These are phyloP conservation scores for Monilinia vaccinii-corymbosi DNA, from an alignment of 2,329 filamentous ascomycete genomes.

Conservation along the genomic window DNA sequence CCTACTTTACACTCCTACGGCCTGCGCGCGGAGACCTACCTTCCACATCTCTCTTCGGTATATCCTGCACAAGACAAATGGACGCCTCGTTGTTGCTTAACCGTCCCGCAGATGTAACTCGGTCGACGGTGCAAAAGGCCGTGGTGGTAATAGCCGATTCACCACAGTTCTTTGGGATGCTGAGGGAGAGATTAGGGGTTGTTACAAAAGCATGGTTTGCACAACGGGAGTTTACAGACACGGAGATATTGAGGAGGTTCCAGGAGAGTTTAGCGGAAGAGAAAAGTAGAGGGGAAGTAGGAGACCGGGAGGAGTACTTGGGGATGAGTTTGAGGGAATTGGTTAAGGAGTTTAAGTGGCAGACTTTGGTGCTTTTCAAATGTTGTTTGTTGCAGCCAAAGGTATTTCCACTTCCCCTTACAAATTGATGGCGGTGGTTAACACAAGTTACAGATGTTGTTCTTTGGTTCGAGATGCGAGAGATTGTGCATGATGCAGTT, in stretches of 20 bases:
- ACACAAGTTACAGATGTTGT: conserved; percentile 67
- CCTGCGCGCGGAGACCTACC: conserved; percentile 45
- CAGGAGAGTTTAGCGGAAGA: conserved; percentile 76
- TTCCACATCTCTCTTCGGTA: conserved; percentile 83
- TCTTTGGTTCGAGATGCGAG: conserved; percentile 96
- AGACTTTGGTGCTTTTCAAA: conserved; percentile 90
- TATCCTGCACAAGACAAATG: conserved; percentile 88
- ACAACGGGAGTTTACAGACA: conserved; percentile 84
- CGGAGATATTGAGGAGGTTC: conserved; percentile 82
- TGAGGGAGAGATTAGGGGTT: conserved; percentile 80
- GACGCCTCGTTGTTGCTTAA: conserved; percentile 69
- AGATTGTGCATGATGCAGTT: conserved; percentile 97
- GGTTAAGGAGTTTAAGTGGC: conserved; percentile 88
- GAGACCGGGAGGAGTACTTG: conserved; percentile 78
- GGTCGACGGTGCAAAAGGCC: conserved; percentile 95
- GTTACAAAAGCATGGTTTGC: conserved; percentile 96
- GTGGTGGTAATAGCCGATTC: conserved; percentile 91
- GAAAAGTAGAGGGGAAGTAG: conserved; percentile 52
- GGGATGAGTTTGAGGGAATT: conserved; percentile 84
- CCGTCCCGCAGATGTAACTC: conserved; percentile 81
- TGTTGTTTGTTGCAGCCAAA: conserved; percentile 90
- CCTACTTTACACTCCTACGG: conserved; percentile 86
- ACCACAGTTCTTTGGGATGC: conserved; percentile 80
- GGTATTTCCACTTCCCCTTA: conserved; percentile 39
- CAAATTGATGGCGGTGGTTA: background rate